These are phyloP conservation scores for Fonsecaea multimorphosa DNA, from an alignment of 2,329 filamentous ascomycete genomes.

Conservation along the genomic window DNA sequence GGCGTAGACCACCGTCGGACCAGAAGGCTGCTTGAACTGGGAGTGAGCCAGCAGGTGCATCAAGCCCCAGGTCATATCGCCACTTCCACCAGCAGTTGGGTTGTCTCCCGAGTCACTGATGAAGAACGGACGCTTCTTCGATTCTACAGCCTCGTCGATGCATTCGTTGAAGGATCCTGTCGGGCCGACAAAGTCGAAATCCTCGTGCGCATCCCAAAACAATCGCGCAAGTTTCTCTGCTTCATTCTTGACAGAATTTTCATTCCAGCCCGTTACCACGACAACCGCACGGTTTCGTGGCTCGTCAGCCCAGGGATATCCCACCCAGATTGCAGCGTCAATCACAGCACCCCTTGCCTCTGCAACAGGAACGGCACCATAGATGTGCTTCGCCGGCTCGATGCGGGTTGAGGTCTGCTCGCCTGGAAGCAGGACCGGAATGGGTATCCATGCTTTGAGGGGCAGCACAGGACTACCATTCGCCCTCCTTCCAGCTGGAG, in stretches of 20 bases:
- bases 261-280: conserved; percentile 11
- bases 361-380: not conserved
- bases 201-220: conserved; percentile 12
- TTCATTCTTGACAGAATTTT: not conserved
- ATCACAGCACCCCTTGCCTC: not conserved
- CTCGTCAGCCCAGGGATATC: conserved; percentile 19
- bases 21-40: conserved; percentile 8
- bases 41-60: conserved; percentile 11
- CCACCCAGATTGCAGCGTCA: conserved; percentile 17
- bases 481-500: not conserved
- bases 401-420: conserved; percentile 20
- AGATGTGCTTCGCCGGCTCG: conserved; percentile 17
- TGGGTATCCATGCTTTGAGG: conserved; percentile 7
- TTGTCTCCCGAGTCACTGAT: conserved; percentile 18
- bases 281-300: conserved; percentile 19
- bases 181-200: conserved; percentile 18
- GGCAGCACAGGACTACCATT: not conserved
- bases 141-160: conserved; percentile 11
- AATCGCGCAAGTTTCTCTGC: conserved; percentile 4
- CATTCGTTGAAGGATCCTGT: conserved; percentile 12
- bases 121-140: conserved; percentile 15
- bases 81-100: conserved; percentile 15
- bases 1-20: conserved; percentile 12
- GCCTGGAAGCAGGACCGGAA: conserved; percentile 16
- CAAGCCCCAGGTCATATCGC: conserved; percentile 20